These are phyloP conservation scores for Aulographum hederae DNA, from an alignment of 2,329 filamentous ascomycete species.

Conservation along the genomic window DNA sequence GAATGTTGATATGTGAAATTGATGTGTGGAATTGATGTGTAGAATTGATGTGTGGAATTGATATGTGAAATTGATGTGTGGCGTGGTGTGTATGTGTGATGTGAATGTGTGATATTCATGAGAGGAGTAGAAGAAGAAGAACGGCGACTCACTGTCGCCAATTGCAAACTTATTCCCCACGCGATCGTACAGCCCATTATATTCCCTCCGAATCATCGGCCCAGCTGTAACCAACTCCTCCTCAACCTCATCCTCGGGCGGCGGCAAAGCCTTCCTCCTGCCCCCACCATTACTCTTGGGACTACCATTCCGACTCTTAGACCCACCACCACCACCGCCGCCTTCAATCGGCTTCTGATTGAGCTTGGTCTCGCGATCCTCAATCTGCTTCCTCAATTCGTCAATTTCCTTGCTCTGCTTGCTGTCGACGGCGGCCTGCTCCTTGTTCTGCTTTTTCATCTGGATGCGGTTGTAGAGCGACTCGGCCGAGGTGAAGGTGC, in stretches of 20 bases:
- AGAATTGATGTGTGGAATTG: too few relatives aligned
- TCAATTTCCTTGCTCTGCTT: constrained; percentile 13
- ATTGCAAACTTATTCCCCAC: constrained; percentile 18
- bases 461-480: constrained; percentile 22
- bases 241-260: constrained; percentile 12
- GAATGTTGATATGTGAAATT: too few relatives aligned
- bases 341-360: constrained; percentile 6
- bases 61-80: too few relatives aligned
- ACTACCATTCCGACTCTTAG: not conserved
- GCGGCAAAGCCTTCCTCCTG: too few relatives aligned
- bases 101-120: too few relatives aligned
- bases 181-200: constrained; percentile 17
- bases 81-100: too few relatives aligned
- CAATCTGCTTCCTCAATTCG: constrained; percentile 13
- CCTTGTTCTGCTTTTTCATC: constrained; percentile 16
- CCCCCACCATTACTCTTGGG: constrained; percentile 5
- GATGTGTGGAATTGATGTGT: too few relatives aligned
- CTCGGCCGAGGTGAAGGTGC: constrained; percentile 25
- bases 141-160: constrained; percentile 22
- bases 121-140: too few relatives aligned
- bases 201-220: constrained; percentile 18
- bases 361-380: constrained; percentile 11
- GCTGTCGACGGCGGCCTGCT: constrained; percentile 17
- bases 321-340: too few relatives aligned
- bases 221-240: constrained; percentile 14